These are phyloP conservation scores for Termitomyces sp. DNA, from an alignment of 768 basidiomycete species.

Conservation along the genomic window DNA sequence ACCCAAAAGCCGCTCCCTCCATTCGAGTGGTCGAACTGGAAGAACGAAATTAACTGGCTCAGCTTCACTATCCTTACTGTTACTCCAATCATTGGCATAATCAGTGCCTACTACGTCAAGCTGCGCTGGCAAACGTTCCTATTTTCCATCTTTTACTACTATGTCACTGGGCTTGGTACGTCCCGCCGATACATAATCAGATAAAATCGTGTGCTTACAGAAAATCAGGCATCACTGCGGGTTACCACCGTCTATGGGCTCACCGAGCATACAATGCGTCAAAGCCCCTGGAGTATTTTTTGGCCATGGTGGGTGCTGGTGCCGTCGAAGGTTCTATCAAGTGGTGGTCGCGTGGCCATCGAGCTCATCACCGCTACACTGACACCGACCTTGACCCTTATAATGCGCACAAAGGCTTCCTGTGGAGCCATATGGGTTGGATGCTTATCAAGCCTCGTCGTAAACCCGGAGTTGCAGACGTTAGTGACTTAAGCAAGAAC, in stretches of 20 bases:
- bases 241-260: conserved; percentile 97
- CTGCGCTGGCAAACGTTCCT: conserved; percentile 70
- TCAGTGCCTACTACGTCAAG: conserved; percentile 62
- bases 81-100: conserved; percentile 67
- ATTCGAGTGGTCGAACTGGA: conserved; percentile 51
- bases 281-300: conserved; percentile 74
- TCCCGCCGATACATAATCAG: conserved; percentile 3
- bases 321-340: conserved; percentile 96
- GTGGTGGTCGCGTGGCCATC: conserved; percentile 98
- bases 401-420: conserved; percentile 84
- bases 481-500: conserved; percentile 80
- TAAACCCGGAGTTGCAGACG: conserved; percentile 85
- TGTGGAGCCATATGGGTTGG: conserved; percentile 88
- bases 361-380: conserved; percentile 95
- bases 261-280: conserved; percentile 95
- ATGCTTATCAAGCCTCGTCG: conserved; percentile 90
- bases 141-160: conserved; percentile 35
- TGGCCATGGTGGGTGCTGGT: conserved; percentile 83
- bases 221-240: conserved; percentile 71
- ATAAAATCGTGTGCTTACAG: not conserved
- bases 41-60: conserved; percentile 71
- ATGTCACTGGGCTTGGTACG: conserved; percentile 64
- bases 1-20: conserved; percentile 66
- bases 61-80: conserved; percentile 66
- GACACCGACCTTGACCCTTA: conserved; percentile 97